Evolutionary conservation across 2,329 filamentous ascomycete genomes (phyloP).

Genomic region (Metarhizium brunneum): DNA sequence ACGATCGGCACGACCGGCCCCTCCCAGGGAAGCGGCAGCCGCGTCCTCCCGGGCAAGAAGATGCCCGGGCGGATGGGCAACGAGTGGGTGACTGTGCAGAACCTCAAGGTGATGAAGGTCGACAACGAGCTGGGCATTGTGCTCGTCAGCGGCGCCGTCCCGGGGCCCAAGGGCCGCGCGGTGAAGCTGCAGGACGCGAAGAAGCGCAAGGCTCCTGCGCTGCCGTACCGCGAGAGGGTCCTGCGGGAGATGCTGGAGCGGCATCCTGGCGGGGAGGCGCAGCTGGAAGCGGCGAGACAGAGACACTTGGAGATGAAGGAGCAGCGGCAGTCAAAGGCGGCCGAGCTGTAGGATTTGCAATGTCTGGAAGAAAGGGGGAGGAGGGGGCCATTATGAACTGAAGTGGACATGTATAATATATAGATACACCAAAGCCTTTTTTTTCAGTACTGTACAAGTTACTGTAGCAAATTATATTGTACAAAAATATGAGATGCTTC

Average conservation of each 20-base stretch:
- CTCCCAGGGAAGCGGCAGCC: conserved; percentile 83
- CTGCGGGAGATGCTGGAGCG: conserved; percentile 34
- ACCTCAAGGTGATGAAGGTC: conserved; percentile 79
- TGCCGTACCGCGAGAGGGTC: conserved; percentile 39
- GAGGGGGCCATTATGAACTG: background rate
- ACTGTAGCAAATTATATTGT: no score
- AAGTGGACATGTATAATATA: conserved; percentile 30
- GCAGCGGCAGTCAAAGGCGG: conserved; percentile 25
- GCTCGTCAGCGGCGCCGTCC: conserved; percentile 76
- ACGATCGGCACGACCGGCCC: conserved; percentile 85
- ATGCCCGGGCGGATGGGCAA: conserved; percentile 97
- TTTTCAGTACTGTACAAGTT: no score
- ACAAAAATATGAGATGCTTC: no score
- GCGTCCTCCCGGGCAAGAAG: conserved; percentile 91
- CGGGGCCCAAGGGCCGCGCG: conserved; percentile 77
- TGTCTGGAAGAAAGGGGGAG: no score
- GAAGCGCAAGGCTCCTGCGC: conserved; percentile 60
- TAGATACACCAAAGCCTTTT: no score
- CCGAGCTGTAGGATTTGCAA: conserved; percentile 1
- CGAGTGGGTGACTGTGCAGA: conserved; percentile 81
- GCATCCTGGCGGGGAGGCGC: conserved; percentile 35
- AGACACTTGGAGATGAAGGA: conserved; percentile 46
- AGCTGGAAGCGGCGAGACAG: conserved; percentile 38
- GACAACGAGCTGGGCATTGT: conserved; percentile 82
- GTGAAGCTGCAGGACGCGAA: conserved; percentile 84